A percentile compares a stretch with the other conserved stretches of the same genome.
Conservation (phyloP, 805 yeast species). For the Candida coleopterorum region DNA sequence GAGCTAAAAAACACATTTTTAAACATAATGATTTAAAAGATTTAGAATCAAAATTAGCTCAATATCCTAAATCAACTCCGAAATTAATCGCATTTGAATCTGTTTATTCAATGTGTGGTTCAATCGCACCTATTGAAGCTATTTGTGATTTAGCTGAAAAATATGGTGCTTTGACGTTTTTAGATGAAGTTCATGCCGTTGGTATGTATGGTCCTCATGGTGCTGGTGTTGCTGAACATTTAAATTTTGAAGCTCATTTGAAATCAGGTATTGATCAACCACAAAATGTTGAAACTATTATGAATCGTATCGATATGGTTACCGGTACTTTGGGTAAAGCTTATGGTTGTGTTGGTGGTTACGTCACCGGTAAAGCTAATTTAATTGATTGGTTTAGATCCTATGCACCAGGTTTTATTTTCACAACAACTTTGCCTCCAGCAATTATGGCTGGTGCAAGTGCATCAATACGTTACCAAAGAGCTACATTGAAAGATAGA, state of each 20-base stretch:
- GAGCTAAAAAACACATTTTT: constrained; percentile 83
- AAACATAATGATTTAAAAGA: constrained; percentile 86
- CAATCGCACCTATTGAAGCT: constrained; percentile 87
- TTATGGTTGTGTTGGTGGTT: constrained; percentile 96
- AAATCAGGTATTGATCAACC: constrained; percentile 54
- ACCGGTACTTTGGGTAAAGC: constrained; percentile 98
- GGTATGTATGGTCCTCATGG: constrained; percentile 99
- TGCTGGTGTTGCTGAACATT: constrained; percentile 98
- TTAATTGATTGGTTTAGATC: constrained; percentile 95
- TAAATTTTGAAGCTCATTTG: constrained; percentile 81
- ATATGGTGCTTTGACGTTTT: constrained; percentile 93
- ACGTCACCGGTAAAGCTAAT: constrained; percentile 81
- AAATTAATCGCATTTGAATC: constrained; percentile 96
- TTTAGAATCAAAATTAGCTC: constrained; percentile 71
- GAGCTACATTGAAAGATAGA: constrained; percentile 73
- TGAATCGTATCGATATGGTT: constrained; percentile 91
- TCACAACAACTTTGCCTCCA: constrained; percentile 97
- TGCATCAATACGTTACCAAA: constrained; percentile 80
- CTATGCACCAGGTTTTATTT: constrained; percentile 94
- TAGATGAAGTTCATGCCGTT: constrained; percentile 98
- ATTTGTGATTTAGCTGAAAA: constrained; percentile 96
- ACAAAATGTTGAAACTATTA: constrained; percentile 50
- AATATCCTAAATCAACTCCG: constrained; percentile 83
- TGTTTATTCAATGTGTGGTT: constrained; percentile 98
- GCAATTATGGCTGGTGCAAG: constrained; percentile 93